phyloP scores from a whole-genome alignment of 2,329 filamentous ascomycete species.

The Sporothrix globosa region DNA sequence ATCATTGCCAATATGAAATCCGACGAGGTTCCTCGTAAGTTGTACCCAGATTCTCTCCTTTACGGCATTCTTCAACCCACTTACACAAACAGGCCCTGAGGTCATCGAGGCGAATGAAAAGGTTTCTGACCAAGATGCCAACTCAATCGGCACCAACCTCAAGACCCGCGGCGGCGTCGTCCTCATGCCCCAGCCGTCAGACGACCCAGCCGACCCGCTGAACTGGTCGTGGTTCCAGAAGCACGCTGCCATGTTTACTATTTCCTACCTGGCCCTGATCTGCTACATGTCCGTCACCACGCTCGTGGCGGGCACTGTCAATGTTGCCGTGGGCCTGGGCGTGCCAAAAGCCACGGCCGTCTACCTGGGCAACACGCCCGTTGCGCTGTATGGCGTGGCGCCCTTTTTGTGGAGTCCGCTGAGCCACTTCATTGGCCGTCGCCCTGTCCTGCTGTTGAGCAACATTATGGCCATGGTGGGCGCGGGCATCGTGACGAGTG shows the following conservation, averaged over 20 bases:
- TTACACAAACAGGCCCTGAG: not conserved
- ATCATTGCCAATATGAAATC: not conserved
- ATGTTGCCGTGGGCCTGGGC: not conserved
- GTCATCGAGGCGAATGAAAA: slow-evolving; percentile 25
- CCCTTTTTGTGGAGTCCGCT: slow-evolving; percentile 25
- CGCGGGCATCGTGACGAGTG: slow-evolving; percentile 23
- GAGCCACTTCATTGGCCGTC: slow-evolving; percentile 26
- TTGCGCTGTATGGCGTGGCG: slow-evolving; percentile 21
- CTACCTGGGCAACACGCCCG: slow-evolving; percentile 26
- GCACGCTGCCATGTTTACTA: slow-evolving; percentile 50
- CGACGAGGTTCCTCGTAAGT: slow-evolving; percentile 21
- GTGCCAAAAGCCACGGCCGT: slow-evolving; percentile 18
- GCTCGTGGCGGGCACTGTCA: slow-evolving; percentile 19
- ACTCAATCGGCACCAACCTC: not conserved
- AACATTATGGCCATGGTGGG: slow-evolving; percentile 28
- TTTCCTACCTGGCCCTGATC: slow-evolving; percentile 38
- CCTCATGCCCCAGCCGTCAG: slow-evolving; percentile 75
- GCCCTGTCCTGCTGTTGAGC: slow-evolving; percentile 24
- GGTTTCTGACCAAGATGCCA: slow-evolving; percentile 20
- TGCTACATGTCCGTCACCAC: slow-evolving; percentile 27
- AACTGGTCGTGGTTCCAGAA: slow-evolving; percentile 64
- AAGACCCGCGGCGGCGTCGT: slow-evolving; percentile 19
- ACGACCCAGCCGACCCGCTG: slow-evolving; percentile 86
- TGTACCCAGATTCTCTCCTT: not conserved
- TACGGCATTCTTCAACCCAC: not conserved